phyloP scores from a whole-genome alignment of 2,329 filamentous ascomycete species.

The Bisporella sp. region DNA sequence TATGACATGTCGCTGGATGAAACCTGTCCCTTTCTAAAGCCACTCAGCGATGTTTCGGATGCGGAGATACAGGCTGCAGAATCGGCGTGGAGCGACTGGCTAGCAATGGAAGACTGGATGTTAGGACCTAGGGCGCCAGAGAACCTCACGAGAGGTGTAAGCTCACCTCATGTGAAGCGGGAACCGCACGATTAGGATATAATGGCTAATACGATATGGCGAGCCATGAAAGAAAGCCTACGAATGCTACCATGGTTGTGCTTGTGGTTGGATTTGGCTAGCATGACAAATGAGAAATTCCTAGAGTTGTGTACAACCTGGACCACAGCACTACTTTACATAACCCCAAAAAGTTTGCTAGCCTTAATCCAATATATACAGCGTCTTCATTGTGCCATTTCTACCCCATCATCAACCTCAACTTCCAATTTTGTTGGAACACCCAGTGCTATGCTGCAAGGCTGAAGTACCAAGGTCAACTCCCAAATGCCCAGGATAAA shows the following conservation, averaged over 20 bases:
- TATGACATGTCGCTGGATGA: slow-evolving; percentile 86
- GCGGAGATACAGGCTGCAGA: slow-evolving; percentile 80
- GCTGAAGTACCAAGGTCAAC: not conserved
- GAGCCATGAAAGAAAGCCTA: not conserved
- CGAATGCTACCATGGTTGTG: not conserved
- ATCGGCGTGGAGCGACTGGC: slow-evolving; percentile 85
- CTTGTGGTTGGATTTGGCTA: not conserved
- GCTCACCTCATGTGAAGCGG: not conserved
- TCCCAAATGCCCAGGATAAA: not conserved
- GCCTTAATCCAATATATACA: not conserved
- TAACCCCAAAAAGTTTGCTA: not conserved
- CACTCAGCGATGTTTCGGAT: slow-evolving; percentile 69
- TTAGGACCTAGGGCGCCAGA: slow-evolving; percentile 53
- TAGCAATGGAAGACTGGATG: slow-evolving; percentile 99
- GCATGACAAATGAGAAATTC: not conserved
- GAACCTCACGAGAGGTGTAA: not conserved
- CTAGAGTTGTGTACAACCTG: not conserved
- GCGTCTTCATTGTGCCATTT: not conserved
- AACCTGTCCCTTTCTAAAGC: slow-evolving; percentile 78
- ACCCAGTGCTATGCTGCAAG: not conserved
- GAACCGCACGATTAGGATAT: not conserved
- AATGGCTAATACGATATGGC: not conserved
- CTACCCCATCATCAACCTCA: too few relatives aligned
- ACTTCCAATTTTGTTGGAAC: too few relatives aligned
- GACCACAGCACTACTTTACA: not conserved